Base-by-base conservation (phyloP, 2,329 filamentous ascomycete species). In the Aurifilum marmelostoma region DNA sequence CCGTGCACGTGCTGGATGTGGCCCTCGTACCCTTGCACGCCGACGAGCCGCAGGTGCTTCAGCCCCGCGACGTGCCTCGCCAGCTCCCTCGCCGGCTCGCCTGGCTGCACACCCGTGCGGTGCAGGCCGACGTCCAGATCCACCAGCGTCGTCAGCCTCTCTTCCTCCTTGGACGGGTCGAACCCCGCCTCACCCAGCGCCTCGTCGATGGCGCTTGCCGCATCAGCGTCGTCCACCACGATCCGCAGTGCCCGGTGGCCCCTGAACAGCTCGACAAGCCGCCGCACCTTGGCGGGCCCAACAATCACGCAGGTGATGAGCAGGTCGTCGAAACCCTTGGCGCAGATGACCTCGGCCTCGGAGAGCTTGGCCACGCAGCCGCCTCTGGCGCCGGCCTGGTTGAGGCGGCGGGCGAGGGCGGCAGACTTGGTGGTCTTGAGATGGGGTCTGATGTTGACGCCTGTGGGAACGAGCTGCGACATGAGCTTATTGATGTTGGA, bases 341-440 rank as follows among this genome's bases (percentile, higher is more conserved):
- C 77, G 34, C 80, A 79, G 68, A 83, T 79, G 47, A 75, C 80
- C 71, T 83, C 81, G 2, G 81, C 81, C 71, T 83, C 84, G 72
- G 80, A 82, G 9, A 86, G 78, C 70, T 86, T 86, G 7, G 84
- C 83, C 1, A 86, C 84, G 67, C 84, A 86, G 54, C 82, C 82
- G 29, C 84, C 84, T 73, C 79, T 84, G 65, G 83, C 83, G 32
- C 84, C 84, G 0, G 83, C 83, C 1, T 76, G 76, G 54, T 76
- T 78, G 63, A 86, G 79, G 61, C 79, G 82, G 16, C 74, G 71
- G 4, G 84, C 84, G 0, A 86, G 76, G 24, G 79, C 74, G 29
- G 79, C 80, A 54, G 81, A 83, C 73, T 86, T 86, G 64, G 83
- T 85, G 5, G 84, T 86, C 72, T 86, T 86, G n/a, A 84, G 79